These are phyloP conservation scores for Trametes cubensis DNA, from an alignment of 768 basidiomycete genomes.

Conservation along the genomic window DNA sequence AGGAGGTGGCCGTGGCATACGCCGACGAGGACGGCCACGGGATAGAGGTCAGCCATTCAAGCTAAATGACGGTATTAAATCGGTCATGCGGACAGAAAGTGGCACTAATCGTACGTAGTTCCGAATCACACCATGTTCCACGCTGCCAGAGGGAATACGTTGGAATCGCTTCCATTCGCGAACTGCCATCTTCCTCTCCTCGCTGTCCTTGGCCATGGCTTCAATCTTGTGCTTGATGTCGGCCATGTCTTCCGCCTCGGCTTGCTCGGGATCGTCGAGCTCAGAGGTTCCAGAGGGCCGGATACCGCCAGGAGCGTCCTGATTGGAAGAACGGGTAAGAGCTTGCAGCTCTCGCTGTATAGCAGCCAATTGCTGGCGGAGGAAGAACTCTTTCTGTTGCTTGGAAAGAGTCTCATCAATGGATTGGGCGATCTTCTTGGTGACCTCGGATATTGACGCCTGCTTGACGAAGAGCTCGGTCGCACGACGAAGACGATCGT, in stretches of 20 bases:
- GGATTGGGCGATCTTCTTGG: slow-evolving; percentile 76
- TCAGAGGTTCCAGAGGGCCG: slow-evolving; percentile 43
- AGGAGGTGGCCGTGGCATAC: slow-evolving; percentile 25
- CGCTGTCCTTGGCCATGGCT: slow-evolving; percentile 68
- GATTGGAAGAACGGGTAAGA: slow-evolving; percentile 41
- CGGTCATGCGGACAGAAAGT: neutral
- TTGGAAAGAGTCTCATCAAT: slow-evolving; percentile 85
- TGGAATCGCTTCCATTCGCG: slow-evolving; percentile 84
- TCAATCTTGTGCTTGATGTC: slow-evolving; percentile 76
- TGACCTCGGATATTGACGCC: slow-evolving; percentile 77
- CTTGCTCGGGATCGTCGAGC: slow-evolving; percentile 75
- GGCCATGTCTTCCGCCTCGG: slow-evolving; percentile 78
- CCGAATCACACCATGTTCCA: slow-evolving; percentile 88
- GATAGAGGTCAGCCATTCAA: slow-evolving; percentile 86
- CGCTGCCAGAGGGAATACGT: slow-evolving; percentile 87
- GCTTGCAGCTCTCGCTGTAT: slow-evolving; percentile 76
- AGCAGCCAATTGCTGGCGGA: slow-evolving; percentile 80
- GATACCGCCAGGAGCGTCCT: slow-evolving; percentile 5
- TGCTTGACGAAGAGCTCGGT: slow-evolving; percentile 76
- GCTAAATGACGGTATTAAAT: slow-evolving; percentile 41
- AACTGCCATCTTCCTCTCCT: slow-evolving; percentile 80
- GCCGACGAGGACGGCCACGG: slow-evolving; percentile 65
- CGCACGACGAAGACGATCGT: slow-evolving; percentile 66
- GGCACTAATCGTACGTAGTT: slow-evolving; percentile 61
- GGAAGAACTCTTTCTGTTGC: slow-evolving; percentile 86